Base-by-base conservation (phyloP, 805 yeast genomes). In the Brettanomyces bruxellensis region DNA sequence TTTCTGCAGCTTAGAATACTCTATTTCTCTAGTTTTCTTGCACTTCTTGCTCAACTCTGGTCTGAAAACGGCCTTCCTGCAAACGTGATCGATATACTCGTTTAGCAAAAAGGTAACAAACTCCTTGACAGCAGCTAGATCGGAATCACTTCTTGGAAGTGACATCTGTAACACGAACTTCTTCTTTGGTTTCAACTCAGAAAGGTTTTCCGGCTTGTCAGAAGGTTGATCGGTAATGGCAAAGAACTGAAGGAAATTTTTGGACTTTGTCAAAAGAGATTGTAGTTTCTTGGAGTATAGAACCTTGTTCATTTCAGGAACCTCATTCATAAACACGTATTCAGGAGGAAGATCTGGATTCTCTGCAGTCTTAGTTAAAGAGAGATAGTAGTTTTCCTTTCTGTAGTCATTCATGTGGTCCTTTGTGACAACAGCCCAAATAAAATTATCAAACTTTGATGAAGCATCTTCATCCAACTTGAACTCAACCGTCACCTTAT, bases 311-410 rank as follows among this genome's bases (percentile, higher is more conserved):
- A 86, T 72, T 62, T 91, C 98, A 50, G 81, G 73, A 47, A 79
- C 79, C 71, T 93, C 99, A 55, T 85, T 72, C 98, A 93, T 90
- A 68, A 78, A 87, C 25, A 87, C 95, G 59, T 75, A 86, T 52
- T 84, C 79, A 40, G 67, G 56, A 34, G 96, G 95, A 55, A 91
- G 70, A 53, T 76, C 73, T 25, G 73, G 62, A 25, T 84, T 79
- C 61, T 88, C 95, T 38, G 83, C 56, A 38, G 96, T 86, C 55
- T 79, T 86, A 53, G 98, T 86, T 59, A 90, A 73, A 2, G 95
- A 84, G 59, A 91, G 71, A 66, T 70, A 91, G 68, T 88, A 93
- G 68, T 85, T 82, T 47, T 77, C 78, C 43, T 73, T 80, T 67
- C 98, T 85, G 51, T 74, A 70, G 44, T 76, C 74, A 61, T 81